Percentiles rank a stretch among this genome's conserved stretches.
Conservation (phyloP, 345 rosid species). For the Gossypium thurberi region DNA sequence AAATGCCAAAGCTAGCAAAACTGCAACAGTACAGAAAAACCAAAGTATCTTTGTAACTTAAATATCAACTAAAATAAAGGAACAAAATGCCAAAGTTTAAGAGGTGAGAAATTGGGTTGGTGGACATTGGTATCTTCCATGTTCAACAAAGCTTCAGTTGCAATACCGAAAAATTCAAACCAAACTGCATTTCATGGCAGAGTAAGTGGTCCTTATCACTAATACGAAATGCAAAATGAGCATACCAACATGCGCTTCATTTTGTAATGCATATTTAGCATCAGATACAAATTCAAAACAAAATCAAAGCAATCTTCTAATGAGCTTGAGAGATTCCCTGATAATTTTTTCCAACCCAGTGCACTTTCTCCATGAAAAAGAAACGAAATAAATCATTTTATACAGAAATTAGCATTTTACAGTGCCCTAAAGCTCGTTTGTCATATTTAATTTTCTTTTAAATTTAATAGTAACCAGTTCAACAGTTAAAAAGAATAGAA, state of each 20-base stretch:
- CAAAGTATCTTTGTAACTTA: neutral
- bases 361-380: neutral
- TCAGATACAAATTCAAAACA: neutral
- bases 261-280: neutral
- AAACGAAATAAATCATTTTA: neutral
- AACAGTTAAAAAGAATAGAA: neutral
- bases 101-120: neutral
- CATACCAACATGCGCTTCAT: neutral
- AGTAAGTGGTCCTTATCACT: constrained; percentile 4
- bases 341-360: neutral
- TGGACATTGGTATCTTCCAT: neutral
- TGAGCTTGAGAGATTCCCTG: neutral
- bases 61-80: neutral
- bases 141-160: neutral
- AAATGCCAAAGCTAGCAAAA: neutral
- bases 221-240: neutral
- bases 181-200: neutral
- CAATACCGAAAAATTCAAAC: neutral
- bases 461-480: neutral
- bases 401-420: neutral
- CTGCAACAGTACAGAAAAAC: neutral
- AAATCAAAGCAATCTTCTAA: neutral
- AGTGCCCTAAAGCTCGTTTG: neutral
- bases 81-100: neutral
- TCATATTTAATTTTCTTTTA: neutral